phyloP scores from a whole-genome alignment of 1,284 basidiomycete species.

The Vanrija sp. region DNA sequence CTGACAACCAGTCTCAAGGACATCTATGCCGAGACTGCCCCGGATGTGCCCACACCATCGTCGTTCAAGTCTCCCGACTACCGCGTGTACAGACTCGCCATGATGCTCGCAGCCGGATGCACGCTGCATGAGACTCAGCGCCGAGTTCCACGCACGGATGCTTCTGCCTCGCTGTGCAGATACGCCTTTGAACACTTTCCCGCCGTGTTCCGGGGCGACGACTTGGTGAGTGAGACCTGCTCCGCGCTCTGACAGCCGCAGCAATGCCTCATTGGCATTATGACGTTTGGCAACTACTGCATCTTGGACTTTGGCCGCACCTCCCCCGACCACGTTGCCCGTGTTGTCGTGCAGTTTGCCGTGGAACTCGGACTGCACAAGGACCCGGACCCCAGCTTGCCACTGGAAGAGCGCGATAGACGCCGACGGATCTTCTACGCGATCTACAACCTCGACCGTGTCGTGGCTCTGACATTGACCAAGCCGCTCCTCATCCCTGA shows the following conservation, averaged over 20 bases:
- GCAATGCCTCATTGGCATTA: too few relatives aligned
- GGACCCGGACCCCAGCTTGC: conserved; percentile 3
- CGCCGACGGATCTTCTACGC: conserved; percentile 10
- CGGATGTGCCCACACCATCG: neutral
- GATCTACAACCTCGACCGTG: conserved; percentile 5
- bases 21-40: neutral
- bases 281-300: neutral
- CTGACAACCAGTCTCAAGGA: neutral
- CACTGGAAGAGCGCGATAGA: conserved; percentile 3
- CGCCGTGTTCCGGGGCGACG: neutral
- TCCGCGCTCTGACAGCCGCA: too few relatives aligned
- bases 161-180: neutral
- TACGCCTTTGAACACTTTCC: neutral
- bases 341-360: neutral
- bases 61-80: neutral
- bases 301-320: conserved; percentile 9
- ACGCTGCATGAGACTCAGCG: neutral
- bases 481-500: neutral
- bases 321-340: conserved; percentile 5
- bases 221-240: neutral
- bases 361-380: conserved; percentile 6
- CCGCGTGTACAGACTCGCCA: neutral
- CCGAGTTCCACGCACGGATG: neutral
- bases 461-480: neutral
- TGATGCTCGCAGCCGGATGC: neutral